Evolutionary conservation across 2,329 filamentous ascomycete genomes (phyloP).

Genomic region (Fragosphaeria purpurea): DNA sequence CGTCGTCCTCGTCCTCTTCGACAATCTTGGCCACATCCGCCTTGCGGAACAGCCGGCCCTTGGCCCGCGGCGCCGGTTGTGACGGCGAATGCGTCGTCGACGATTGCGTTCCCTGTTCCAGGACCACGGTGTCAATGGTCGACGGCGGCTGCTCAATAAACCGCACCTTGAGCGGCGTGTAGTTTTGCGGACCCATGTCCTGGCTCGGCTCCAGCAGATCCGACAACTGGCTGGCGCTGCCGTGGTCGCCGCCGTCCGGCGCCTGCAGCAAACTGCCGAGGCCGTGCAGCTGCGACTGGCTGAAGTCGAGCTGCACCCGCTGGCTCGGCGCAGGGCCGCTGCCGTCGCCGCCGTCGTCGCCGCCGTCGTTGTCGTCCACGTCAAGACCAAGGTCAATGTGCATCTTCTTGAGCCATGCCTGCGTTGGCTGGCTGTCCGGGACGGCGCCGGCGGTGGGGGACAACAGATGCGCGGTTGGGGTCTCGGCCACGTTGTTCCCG

Average conservation of each 20-base stretch:
- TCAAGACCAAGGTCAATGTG: neutral
- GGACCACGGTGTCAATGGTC: slow-evolving; percentile 59
- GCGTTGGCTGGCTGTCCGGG: slow-evolving; percentile 37
- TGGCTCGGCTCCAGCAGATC: slow-evolving; percentile 69
- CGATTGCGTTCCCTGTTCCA: slow-evolving; percentile 20
- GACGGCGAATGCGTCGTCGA: neutral
- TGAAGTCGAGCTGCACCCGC: slow-evolving; percentile 44
- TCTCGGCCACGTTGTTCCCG: slow-evolving; percentile 46
- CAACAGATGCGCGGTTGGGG: slow-evolving; percentile 37
- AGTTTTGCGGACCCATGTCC: slow-evolving; percentile 65
- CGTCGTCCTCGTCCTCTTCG: slow-evolving; percentile 29
- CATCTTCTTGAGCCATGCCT: slow-evolving; percentile 17
- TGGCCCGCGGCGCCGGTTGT: slow-evolving; percentile 32
- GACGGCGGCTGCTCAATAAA: slow-evolving; percentile 57
- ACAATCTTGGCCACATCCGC: slow-evolving; percentile 26
- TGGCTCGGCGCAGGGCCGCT: slow-evolving; percentile 17
- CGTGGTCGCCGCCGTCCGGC: slow-evolving; percentile 14
- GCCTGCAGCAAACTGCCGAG: slow-evolving; percentile 46
- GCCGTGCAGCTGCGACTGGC: slow-evolving; percentile 50
- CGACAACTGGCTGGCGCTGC: slow-evolving; percentile 48
- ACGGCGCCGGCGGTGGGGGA: slow-evolving; percentile 40
- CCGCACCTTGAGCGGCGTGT: slow-evolving; percentile 59
- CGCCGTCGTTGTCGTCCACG: slow-evolving; percentile 25
- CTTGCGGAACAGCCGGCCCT: slow-evolving; percentile 43
- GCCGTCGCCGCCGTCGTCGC: slow-evolving; percentile 15